Evolutionary conservation across 768 basidiomycete species (phyloP).

Genomic region (Lentinus tigrinus): DNA sequence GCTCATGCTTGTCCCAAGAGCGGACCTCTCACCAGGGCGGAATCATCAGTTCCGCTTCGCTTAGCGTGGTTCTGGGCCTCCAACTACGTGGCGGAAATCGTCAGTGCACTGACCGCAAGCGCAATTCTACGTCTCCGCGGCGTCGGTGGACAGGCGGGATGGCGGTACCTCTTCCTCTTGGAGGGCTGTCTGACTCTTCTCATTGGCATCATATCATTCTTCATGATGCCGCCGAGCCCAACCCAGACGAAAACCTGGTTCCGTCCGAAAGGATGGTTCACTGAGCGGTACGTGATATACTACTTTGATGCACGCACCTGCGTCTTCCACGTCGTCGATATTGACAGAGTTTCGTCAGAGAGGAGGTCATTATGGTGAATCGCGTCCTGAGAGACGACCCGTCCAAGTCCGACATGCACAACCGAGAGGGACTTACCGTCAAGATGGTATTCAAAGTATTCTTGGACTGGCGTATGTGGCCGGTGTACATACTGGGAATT

Average conservation of each 20-base stretch:
- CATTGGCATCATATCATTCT: conserved; percentile 51
- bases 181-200: conserved; percentile 51
- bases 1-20: background rate
- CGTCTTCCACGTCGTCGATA: background rate
- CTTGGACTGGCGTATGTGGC: conserved; percentile 65
- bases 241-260: conserved; percentile 62
- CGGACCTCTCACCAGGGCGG: background rate
- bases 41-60: conserved; percentile 53
- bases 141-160: conserved; percentile 52
- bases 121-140: conserved; percentile 58
- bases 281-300: conserved; percentile 40
- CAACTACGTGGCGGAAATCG: conserved; percentile 51
- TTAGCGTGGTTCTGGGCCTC: conserved; percentile 70
- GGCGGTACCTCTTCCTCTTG: conserved; percentile 59
- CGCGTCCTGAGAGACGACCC: conserved; percentile 64
- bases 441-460: conserved; percentile 50
- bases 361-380: conserved; percentile 65
- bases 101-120: conserved; percentile 62
- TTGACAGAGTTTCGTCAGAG: conserved; percentile 31
- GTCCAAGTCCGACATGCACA: conserved; percentile 68
- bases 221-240: conserved; percentile 60
- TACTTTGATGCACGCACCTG: too few relatives aligned
- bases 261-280: conserved; percentile 66
- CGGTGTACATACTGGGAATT: conserved; percentile 57
- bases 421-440: conserved; percentile 55